Base-by-base conservation (phyloP, 2,329 filamentous ascomycete genomes). In the Pezicula carpinea region DNA sequence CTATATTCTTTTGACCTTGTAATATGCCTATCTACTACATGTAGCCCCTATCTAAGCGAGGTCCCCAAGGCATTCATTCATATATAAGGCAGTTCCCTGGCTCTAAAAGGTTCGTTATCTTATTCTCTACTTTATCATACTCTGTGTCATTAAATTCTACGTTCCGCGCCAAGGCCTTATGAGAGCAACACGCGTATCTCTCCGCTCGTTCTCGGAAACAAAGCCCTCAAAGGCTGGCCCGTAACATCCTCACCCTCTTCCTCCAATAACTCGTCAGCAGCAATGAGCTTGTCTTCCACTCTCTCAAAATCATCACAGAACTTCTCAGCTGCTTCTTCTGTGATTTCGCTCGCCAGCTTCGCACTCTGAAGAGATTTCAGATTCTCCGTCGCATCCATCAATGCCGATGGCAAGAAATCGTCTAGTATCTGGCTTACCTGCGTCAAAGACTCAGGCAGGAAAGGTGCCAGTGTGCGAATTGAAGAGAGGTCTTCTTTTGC, bases 371-470 rank as follows among this genome's bases (percentile, higher is more conserved):
- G 69, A 35, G 80, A 73, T 53, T 84, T 85, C 21, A 97, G 67
- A 50, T 89, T 88, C 43, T 93, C 87, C 57, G 88, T 82, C 3
- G 91, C 91, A 63, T 99, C 93, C 74, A 96, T 92, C 23, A 96
- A 75, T 3, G 92, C 93, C 1, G 89, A 95, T 0, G 93, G 91
- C 19, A 99, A 72, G 68, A 97, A 99, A 51, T 89, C 83, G 61
- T 99, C 93, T 6, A 99, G 74, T 34, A 76, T 78, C 58, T 91
- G 87, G 58, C 88, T 88, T 2, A 85, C 82, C 42, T 74, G 69
- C 1, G 77, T 69, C n/a, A 97, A 72, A 0, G 75, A 66, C 5
- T 75, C 68, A 0, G 79, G 75, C 49, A 83, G 76, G 60, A 89
- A 79, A 4, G 75, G 67, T 0, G 75, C 71, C 1, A 89, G 71